Evolutionary conservation across 1,139 yeast genomes (phyloP).

Genomic region (Pneumocystis canis): DNA sequence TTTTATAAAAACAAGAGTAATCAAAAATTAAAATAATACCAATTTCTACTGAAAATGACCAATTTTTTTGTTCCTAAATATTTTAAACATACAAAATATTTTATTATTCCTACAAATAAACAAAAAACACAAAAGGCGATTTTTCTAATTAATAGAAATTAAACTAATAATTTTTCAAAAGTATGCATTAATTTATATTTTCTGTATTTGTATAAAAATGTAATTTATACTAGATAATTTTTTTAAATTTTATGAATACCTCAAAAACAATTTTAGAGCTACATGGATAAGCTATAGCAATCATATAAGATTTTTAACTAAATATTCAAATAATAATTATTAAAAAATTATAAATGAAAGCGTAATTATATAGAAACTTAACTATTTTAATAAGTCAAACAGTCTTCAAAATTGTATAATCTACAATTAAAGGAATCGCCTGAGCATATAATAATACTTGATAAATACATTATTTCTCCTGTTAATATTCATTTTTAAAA

Average conservation of each 20-base stretch:
- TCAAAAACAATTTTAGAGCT: neutral
- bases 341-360: neutral
- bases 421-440: neutral
- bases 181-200: neutral
- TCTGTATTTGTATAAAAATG: neutral
- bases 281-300: neutral
- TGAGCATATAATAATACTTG: neutral
- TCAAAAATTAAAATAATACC: neutral
- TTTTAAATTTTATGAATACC: neutral
- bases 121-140: neutral
- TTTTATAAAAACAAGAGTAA: neutral
- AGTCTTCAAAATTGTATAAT: neutral
- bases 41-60: neutral
- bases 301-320: neutral
- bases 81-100: neutral
- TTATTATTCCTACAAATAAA: neutral
- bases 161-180: neutral
- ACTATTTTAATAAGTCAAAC: neutral
- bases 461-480: neutral
- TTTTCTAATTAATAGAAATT: neutral
- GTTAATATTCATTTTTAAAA: neutral
- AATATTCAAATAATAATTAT: neutral
- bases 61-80: neutral
- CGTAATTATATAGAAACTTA: neutral
- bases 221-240: neutral